Base-by-base conservation (phyloP, 164 flowering plant genomes). In the Chloranthus sessilifolius region DNA sequence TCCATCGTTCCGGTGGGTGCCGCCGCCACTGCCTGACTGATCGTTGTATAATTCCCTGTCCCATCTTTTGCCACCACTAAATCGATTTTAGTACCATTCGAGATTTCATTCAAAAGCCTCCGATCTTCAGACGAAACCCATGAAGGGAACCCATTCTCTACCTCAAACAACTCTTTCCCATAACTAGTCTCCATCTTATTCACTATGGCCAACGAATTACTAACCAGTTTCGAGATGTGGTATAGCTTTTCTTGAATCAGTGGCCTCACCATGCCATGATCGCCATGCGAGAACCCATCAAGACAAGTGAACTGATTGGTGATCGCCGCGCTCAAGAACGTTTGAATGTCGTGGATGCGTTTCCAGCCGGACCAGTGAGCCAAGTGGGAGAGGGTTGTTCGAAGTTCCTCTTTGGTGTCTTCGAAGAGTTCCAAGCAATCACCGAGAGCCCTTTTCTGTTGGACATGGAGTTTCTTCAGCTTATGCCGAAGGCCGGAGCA, bases 261-360 rank as follows among this genome's bases (percentile, higher is more conserved):
- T 0, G 56, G 23, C 8, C 85, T 50, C 3, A 78, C 53, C 4
- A 55, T 44, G 2, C 56, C 53, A 5, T 15, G 29, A 23, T 56
- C 55, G 28, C 77, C 65, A 40, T 58, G 51, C 14, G 76, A 75
- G 39, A 91, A 76, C 12, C 96, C 98, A 21, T 92, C 98, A 12
- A 92, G 83, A 59, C 96, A 92, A 1, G 96, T 88, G 74, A 66
- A 60, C 57, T 77, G 88, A 53, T 91, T 83, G 17, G 98, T 91
- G 73, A 85, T 85, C 11, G 88, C 88, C 1, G 69, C 98, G 50
- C 98, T 91, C 15, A 91, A 40, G 7, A 80, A 43, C 0, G 95
- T 81, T 52, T 70, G 74, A 27, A 85, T 22, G 34, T 80, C 79
- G 25, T 59, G 41, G 70, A 30, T 70, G 24, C 67, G 57, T 20